These are phyloP conservation scores for Clausena lansium DNA, from an alignment of 345 rosid species.

Conservation along the genomic window DNA sequence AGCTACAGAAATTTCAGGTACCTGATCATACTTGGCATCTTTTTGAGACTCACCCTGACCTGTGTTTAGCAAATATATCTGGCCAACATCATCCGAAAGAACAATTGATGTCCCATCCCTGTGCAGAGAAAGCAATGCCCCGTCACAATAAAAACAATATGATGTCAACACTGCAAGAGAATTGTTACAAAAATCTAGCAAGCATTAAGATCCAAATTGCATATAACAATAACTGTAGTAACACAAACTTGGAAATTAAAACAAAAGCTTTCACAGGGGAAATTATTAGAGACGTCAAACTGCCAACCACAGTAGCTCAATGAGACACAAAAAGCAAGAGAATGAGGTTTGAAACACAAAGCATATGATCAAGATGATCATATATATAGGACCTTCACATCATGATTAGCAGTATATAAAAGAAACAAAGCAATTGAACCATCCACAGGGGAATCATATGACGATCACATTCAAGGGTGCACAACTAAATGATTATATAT, in stretches of 20 bases:
- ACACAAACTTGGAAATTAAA: neutral
- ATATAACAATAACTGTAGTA: neutral
- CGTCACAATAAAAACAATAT: neutral
- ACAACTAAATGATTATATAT: neutral
- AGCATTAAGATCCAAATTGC: constrained; percentile 1
- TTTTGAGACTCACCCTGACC: constrained; percentile 98
- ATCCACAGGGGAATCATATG: neutral
- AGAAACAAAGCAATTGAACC: neutral
- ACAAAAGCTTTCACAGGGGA: neutral
- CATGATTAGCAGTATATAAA: neutral
- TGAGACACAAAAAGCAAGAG: neutral
- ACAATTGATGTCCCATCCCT: constrained; percentile 99
- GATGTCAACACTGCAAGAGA: neutral
- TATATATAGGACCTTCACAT: neutral
- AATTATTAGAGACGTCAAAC: constrained; percentile 16
- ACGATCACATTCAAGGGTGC: neutral
- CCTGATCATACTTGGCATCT: constrained; percentile 98
- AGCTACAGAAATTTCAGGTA: constrained; percentile 20
- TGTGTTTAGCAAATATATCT: constrained; percentile 84
- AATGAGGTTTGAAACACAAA: constrained; percentile 3
- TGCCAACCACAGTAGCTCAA: constrained; percentile 4
- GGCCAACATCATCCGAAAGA: constrained; percentile 99
- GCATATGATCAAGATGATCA: neutral
- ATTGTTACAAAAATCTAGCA: neutral
- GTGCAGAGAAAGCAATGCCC: constrained; percentile 12